Evolutionary conservation across 176 grass and related monocot genomes (phyloP).

Genomic region (Canna indica): DNA sequence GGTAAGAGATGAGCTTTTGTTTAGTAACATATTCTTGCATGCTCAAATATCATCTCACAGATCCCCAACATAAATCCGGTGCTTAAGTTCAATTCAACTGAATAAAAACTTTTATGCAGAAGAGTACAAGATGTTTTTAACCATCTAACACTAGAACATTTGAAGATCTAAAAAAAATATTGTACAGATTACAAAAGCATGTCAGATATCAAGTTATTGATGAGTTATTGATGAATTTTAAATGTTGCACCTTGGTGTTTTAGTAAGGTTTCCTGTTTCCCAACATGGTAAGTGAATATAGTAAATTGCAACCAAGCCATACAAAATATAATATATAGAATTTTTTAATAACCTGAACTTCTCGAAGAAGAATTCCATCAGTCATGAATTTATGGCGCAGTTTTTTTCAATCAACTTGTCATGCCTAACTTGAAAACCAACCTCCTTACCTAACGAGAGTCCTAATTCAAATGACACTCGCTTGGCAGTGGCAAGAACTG

Average conservation of each 20-base stretch:
- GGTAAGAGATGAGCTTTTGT: background rate
- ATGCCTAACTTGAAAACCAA: slow-evolving; percentile 99
- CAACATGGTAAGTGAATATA: background rate
- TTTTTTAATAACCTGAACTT: slow-evolving; percentile 52
- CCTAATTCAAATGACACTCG: slow-evolving; percentile 88
- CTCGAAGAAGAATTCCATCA: slow-evolving; percentile 94
- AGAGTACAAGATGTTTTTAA: background rate
- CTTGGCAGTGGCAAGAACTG: slow-evolving; percentile 83
- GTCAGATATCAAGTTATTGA: too few relatives aligned
- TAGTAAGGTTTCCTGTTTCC: too few relatives aligned
- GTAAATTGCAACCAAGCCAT: background rate
- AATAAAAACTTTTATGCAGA: background rate
- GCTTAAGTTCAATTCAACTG: background rate
- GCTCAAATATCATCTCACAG: background rate
- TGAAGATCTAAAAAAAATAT: background rate
- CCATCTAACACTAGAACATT: background rate
- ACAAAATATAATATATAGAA: background rate
- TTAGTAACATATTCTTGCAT: slow-evolving; percentile 1
- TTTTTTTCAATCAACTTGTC: slow-evolving; percentile 66
- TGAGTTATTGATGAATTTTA: too few relatives aligned
- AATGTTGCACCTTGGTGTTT: too few relatives aligned
- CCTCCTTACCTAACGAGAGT: slow-evolving; percentile 64
- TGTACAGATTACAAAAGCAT: background rate
- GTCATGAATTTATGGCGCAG: slow-evolving; percentile 97
- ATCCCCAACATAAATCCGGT: background rate